These are phyloP conservation scores for Fomitopsis serialis DNA, from an alignment of 768 basidiomycete genomes.

Conservation along the genomic window DNA sequence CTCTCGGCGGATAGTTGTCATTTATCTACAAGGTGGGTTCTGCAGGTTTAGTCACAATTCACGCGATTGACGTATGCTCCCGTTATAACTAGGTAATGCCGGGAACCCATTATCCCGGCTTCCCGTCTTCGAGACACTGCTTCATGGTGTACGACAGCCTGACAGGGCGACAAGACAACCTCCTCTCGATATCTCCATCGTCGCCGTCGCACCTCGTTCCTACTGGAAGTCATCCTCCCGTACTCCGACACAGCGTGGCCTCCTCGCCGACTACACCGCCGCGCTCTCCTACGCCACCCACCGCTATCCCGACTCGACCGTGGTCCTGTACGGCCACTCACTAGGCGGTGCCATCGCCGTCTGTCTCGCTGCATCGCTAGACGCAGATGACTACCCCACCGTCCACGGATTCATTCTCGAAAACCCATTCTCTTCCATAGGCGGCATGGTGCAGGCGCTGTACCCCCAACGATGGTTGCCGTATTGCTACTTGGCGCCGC, in stretches of 20 bases:
- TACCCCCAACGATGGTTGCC: conserved; percentile 46
- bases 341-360: conserved; percentile 41
- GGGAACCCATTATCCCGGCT: conserved; percentile 42
- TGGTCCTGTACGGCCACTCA: conserved; percentile 44
- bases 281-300: conserved; percentile 27
- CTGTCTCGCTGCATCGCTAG: conserved; percentile 28
- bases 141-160: conserved; percentile 9
- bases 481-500: conserved; percentile 40
- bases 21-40: conserved; percentile 37
- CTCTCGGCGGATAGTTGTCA: conserved; percentile 19
- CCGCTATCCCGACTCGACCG: conserved; percentile 26
- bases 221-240: conserved; percentile 42
- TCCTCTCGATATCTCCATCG: conserved; percentile 16
- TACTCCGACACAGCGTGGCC: conserved; percentile 32
- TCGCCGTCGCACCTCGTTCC: conserved; percentile 43
- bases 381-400: conserved; percentile 4
- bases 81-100: conserved; percentile 37
- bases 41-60: background rate
- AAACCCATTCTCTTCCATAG: conserved; percentile 44
- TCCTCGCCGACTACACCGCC: conserved; percentile 35
- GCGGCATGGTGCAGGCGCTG: conserved; percentile 40
- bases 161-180: background rate
- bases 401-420: conserved; percentile 40
- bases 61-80: no score
- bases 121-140: conserved; percentile 34